Evolutionary conservation across 495 filamentous ascomycete species (phyloP), one percentile per base, ranked within the genome.

Genomic region (Saxophila tyrrhenica): DNA sequence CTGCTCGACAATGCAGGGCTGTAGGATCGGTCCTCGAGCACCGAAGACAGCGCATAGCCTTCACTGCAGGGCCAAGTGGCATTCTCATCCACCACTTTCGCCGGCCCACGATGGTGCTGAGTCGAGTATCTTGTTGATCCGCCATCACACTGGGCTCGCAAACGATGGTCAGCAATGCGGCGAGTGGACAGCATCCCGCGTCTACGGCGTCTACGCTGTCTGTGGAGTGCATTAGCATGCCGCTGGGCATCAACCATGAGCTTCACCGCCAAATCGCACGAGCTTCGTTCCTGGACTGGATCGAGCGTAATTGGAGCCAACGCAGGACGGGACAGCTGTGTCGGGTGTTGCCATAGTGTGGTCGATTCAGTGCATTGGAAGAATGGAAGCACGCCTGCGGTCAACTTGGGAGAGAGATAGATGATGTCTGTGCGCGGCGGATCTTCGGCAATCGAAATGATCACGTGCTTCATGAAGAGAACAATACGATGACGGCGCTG

Each of bases 1-100:
- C 21, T 48, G 45, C 48, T 39, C 10, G 48, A n/a, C 48, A 51
- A 39, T 23, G 47, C 47, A 50, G 47, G 47, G 47, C 15, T n/a
- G n/a, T n/a, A n/a, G 29, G 29, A 13, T 35, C 29, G 29, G 29
- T 35, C 29, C 29, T 35, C 29, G 29, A 35, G 29, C 29, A 35
- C 29, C 13, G 7, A 5, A 13, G 29, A 35, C 29, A 35, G 29
- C 29, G 29, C 29, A 35, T 35, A 5, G 13, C 5, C 7, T 35
- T 13, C 29, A 35, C 29, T 35, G 29, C 29, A 35, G 29, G 29
- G 29, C 29, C 29, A 35, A 35, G 29, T 35, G 29, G 29, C 13
- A 35, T 13, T 35, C 29, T 35, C 29, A 35, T 35, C 5, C 13
- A 35, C n/a, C n/a, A n/a, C n/a, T n/a, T 35, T 35, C 29, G 29